Percentiles rank a stretch among this genome's conserved stretches.
Evolutionary conservation across 2,329 filamentous ascomycete species (phyloP).

Genomic region (Penicillium concentricum): DNA sequence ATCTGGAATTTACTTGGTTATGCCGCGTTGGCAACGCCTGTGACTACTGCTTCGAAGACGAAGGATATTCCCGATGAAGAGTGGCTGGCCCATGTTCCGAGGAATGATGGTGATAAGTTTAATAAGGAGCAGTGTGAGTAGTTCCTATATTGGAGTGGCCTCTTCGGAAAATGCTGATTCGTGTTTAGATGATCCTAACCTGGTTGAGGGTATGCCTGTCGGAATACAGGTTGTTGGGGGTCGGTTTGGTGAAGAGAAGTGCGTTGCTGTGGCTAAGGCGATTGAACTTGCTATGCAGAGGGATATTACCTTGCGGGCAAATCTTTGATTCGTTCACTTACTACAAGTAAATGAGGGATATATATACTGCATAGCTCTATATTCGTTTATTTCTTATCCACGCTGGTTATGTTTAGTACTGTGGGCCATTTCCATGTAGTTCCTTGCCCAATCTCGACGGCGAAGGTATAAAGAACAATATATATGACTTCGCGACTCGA

Average conservation of each 20-base stretch:
- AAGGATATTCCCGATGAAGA: conserved; percentile 27
- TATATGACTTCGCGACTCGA: neutral
- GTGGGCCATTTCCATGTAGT: neutral
- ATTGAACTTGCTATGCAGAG: conserved; percentile 27
- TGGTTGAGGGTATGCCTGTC: conserved; percentile 36
- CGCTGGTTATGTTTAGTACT: neutral
- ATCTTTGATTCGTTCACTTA: conserved; percentile 9
- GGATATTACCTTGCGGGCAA: conserved; percentile 4
- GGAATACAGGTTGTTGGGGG: conserved; percentile 36
- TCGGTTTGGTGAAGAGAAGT: conserved; percentile 36
- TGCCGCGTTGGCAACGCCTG: conserved; percentile 33
- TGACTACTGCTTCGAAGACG: conserved; percentile 28
- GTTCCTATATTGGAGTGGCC: neutral
- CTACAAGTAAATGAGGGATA: neutral
- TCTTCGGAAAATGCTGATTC: neutral
- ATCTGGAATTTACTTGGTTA: conserved; percentile 39
- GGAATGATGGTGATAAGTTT: conserved; percentile 31
- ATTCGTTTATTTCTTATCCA: too few relatives aligned
- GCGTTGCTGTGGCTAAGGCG: conserved; percentile 33
- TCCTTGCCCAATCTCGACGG: neutral
- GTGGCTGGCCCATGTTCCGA: conserved; percentile 36
- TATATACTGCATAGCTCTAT: neutral
- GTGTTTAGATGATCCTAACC: conserved; percentile 29
- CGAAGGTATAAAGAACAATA: too few relatives aligned
- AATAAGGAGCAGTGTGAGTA: conserved; percentile 35